Evolutionary conservation across 768 basidiomycete species (phyloP), one percentile per base, ranked within the genome.

Genomic region (Omphalotus guepiniiformis): DNA sequence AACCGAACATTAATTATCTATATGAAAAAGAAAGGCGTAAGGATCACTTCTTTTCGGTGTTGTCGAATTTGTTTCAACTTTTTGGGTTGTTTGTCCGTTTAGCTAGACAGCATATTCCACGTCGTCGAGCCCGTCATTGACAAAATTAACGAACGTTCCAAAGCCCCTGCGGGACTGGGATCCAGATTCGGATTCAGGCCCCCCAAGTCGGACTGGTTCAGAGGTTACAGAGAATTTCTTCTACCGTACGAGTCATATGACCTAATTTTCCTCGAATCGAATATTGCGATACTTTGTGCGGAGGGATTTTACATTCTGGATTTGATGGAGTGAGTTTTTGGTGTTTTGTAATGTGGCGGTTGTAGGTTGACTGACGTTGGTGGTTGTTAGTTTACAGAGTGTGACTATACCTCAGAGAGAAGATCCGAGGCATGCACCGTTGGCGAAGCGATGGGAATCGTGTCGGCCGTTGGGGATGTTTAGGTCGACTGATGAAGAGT

Each of bases 251-350:
- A 96, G 59, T 85, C 94, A 0, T 91, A 82, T 53, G 88, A 93
- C 59, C 72, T 97, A 32, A 83, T 93, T 52, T 98, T 97, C 76
- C 71, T 97, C 47, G 93, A 94, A 62, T 88, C 88, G 7, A 89
- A 87, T 66, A 88, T 99, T 53, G 93, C 89, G 3, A 88, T 99
- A 47, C 76, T 97, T 26, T 95, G 94, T 55, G 83, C 88, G 0
- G 90, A 89, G 60, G 94, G 94, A 29, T 97, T 97, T 58, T 93
- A 97, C 64, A 95, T 98, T 58, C 96, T 99, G 88, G 92, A 97
- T 57, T 76, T 97, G 32, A 81, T 83, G n/a, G 91, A 95, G 89
- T 94, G 69, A 27, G 88, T 64, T 19, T 6, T n/a, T 35, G 13
- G 38, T 41, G 23, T 8, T 13, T n/a, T 37, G 34, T 23, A 82